A percentile compares a stretch with the other conserved stretches of the same genome.
These are phyloP conservation scores for Lolium rigidum DNA, from an alignment of 176 grass and related monocot species.

Conservation along the genomic window DNA sequence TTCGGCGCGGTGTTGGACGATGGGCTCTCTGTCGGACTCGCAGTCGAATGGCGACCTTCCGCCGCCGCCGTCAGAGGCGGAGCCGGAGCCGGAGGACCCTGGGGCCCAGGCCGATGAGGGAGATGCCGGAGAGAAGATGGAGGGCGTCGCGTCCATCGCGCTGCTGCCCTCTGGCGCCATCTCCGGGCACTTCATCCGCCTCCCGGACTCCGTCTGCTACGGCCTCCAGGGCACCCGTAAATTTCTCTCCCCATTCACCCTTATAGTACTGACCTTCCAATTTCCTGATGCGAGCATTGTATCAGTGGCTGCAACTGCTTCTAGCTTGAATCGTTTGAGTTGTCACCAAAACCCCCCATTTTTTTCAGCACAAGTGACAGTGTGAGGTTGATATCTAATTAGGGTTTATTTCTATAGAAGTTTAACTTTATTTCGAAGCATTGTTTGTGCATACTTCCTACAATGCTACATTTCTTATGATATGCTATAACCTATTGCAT, in stretches of 20 bases:
- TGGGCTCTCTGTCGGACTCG: constrained; percentile 40
- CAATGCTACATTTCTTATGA: not conserved
- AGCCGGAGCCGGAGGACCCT: not conserved
- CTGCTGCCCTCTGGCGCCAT: constrained; percentile 78
- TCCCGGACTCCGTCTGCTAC: constrained; percentile 79
- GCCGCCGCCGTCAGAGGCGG: not conserved
- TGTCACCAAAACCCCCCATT: not conserved
- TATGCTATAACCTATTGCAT: not conserved
- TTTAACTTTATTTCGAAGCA: not conserved
- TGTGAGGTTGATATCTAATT: not conserved
- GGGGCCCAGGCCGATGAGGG: constrained; percentile 38
- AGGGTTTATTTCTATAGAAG: constrained; percentile 13
- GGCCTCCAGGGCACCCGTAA: constrained; percentile 92
- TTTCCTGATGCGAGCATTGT: not conserved
- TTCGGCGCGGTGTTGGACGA: not conserved
- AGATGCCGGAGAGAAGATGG: constrained; percentile 59
- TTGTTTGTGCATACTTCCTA: not conserved
- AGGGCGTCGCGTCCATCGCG: constrained; percentile 95
- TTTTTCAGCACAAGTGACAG: constrained; percentile 11
- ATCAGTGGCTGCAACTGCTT: not conserved
- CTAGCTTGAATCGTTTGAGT: constrained; percentile 25
- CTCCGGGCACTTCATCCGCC: constrained; percentile 93
- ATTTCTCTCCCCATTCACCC: not conserved
- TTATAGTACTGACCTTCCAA: not conserved
- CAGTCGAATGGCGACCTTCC: constrained; percentile 26